phyloP scores from a whole-genome alignment of 805 yeast genomes.

The Lipomyces yamanashiensis region DNA sequence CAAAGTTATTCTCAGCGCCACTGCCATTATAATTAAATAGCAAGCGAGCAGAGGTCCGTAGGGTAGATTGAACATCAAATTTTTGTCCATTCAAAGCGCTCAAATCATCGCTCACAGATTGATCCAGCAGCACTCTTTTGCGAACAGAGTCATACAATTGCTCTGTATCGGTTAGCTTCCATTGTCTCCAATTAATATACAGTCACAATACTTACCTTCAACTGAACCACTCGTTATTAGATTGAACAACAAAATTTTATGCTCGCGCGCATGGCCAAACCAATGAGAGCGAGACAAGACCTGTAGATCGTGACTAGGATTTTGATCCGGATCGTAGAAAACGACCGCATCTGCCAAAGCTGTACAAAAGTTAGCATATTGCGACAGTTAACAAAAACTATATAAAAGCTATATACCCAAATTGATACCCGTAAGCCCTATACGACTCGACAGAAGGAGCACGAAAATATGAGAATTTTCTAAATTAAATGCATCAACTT shows the following conservation, averaged over 20 bases:
- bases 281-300: conserved; percentile 95
- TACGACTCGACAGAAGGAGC: conserved; percentile 82
- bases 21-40: conserved; percentile 50
- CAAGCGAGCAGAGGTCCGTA: conserved; percentile 62
- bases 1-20: conserved; percentile 57
- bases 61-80: conserved; percentile 49
- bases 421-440: conserved; percentile 93
- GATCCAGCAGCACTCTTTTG: conserved; percentile 87
- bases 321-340: conserved; percentile 92
- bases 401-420: conserved; percentile 51
- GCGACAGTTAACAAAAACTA: not conserved
- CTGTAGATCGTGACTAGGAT: conserved; percentile 94
- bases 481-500: conserved; percentile 59
- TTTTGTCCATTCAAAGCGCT: conserved; percentile 73
- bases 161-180: conserved; percentile 44
- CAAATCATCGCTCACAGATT: conserved; percentile 82
- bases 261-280: conserved; percentile 70
- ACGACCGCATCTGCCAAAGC: conserved; percentile 87
- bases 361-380: not conserved
- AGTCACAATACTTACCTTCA: conserved; percentile 77
- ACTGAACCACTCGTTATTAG: conserved; percentile 62
- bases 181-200: conserved; percentile 46
- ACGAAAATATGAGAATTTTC: conserved; percentile 49
- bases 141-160: conserved; percentile 81
- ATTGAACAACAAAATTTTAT: conserved; percentile 70